Evolutionary conservation across 2,329 filamentous ascomycete species (phyloP).

Genomic region (Beauveria rudraprayagi): DNA sequence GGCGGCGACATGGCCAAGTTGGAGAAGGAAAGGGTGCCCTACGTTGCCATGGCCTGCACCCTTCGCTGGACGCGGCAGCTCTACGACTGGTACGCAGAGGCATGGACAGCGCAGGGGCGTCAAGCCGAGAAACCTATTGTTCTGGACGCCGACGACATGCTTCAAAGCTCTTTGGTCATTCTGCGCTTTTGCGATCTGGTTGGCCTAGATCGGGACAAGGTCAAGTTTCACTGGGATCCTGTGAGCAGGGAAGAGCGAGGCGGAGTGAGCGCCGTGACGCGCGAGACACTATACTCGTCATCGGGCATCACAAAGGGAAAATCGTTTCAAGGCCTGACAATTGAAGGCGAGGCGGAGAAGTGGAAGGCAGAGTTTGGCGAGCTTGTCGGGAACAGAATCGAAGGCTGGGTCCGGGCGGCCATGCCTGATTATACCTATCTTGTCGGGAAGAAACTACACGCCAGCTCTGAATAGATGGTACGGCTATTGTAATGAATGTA

Average conservation of each 20-base stretch:
- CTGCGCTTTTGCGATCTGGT: neutral
- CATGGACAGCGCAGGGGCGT: neutral
- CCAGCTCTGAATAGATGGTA: neutral
- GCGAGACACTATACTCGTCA: neutral
- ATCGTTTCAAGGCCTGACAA: constrained; percentile 10
- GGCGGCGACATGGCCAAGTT: neutral
- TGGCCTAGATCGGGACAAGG: neutral
- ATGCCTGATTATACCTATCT: constrained; percentile 9
- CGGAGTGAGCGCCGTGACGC: neutral
- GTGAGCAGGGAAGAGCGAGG: neutral
- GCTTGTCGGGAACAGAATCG: neutral
- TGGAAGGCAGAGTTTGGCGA: constrained; percentile 14
- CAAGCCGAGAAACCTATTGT: neutral
- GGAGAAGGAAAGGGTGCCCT: neutral
- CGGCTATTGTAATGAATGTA: neutral
- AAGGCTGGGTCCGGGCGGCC: constrained; percentile 7
- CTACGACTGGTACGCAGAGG: neutral
- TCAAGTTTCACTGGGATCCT: neutral
- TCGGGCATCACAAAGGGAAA: constrained; percentile 5
- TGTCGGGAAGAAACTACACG: neutral
- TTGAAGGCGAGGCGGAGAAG: constrained; percentile 11
- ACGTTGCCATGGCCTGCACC: neutral
- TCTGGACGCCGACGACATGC: neutral
- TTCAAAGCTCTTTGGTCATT: neutral
- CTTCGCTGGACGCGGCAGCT: constrained; percentile 7